These are phyloP conservation scores for Pterocarpus santalinus DNA, from an alignment of 306 rosid genomes.

Conservation along the genomic window DNA sequence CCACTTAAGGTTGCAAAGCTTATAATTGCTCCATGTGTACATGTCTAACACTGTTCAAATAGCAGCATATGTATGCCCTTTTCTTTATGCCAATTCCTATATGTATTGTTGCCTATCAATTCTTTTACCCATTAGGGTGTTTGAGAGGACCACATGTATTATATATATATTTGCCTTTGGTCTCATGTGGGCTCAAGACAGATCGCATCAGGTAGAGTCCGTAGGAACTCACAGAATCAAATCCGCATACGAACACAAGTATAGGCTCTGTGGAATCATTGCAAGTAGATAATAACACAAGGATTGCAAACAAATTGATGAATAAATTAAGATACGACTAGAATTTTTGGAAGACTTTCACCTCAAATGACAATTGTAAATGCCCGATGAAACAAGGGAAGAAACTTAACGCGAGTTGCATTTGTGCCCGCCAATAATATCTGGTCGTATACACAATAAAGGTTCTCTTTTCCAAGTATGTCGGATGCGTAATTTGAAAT, in stretches of 20 bases:
- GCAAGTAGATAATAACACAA: background rate
- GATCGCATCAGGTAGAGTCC: background rate
- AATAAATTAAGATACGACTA: background rate
- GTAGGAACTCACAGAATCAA: background rate
- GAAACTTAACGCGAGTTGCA: background rate
- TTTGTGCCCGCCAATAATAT: background rate
- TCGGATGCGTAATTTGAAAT: background rate
- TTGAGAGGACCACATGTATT: constrained; percentile 46
- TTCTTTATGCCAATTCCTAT: constrained; percentile 45
- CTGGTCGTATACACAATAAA: background rate
- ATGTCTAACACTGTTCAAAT: constrained; percentile 40
- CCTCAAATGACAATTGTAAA: background rate
- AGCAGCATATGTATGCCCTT: constrained; percentile 33
- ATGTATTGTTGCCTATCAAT: constrained; percentile 26
- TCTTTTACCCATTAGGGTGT: constrained; percentile 35
- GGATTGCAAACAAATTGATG: constrained; percentile 4
- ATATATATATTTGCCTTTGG: constrained; percentile 28
- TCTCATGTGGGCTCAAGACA: constrained; percentile 39
- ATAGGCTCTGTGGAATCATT: constrained; percentile 34
- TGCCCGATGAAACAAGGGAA: background rate
- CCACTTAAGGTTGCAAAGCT: constrained; percentile 44
- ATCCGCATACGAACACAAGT: constrained; percentile 3
- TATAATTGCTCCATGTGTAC: constrained; percentile 47
- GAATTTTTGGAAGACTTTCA: background rate
- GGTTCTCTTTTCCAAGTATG: background rate